Evolutionary conservation across 2,329 filamentous ascomycete species (phyloP).

Genomic region (Pseudogymnoascus sp.): DNA sequence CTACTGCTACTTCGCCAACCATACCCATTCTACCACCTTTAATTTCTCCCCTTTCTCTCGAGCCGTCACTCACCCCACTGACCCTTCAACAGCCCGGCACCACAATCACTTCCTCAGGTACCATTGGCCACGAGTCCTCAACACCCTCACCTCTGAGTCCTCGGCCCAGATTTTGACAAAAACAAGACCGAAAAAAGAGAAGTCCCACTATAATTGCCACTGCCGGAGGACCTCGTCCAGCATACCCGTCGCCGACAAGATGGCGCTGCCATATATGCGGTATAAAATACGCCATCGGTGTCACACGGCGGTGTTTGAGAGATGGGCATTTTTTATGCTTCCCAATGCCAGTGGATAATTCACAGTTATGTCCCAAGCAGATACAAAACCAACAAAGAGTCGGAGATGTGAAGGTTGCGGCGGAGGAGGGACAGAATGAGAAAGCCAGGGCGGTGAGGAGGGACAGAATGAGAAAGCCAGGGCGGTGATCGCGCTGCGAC

Average conservation of each 20-base stretch:
- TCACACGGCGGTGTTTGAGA: not conserved
- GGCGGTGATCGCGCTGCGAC: not conserved
- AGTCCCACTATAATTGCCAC: not conserved
- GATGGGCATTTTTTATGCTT: not conserved
- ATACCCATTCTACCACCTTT: not conserved
- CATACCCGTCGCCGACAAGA: not conserved
- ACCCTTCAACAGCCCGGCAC: not conserved
- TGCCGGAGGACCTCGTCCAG: not conserved
- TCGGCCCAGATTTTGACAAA: not conserved
- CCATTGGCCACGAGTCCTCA: not conserved
- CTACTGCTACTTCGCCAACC: not conserved
- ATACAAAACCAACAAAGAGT: too few species aligned
- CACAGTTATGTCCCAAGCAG: not conserved
- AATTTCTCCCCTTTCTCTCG: not conserved
- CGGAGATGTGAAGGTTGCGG: not conserved
- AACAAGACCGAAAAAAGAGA: not conserved
- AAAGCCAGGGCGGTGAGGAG: not conserved
- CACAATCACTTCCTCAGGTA: too few species aligned
- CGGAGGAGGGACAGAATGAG: not conserved
- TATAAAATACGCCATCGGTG: not conserved
- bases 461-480: not conserved
- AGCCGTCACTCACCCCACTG: not conserved
- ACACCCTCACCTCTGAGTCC: not conserved
- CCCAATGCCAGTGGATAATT: not conserved
- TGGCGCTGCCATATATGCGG: not conserved